Evolutionary conservation across 306 rosid genomes (phyloP), one percentile per base, ranked within the genome.

Genomic region (Malus orientalis): DNA sequence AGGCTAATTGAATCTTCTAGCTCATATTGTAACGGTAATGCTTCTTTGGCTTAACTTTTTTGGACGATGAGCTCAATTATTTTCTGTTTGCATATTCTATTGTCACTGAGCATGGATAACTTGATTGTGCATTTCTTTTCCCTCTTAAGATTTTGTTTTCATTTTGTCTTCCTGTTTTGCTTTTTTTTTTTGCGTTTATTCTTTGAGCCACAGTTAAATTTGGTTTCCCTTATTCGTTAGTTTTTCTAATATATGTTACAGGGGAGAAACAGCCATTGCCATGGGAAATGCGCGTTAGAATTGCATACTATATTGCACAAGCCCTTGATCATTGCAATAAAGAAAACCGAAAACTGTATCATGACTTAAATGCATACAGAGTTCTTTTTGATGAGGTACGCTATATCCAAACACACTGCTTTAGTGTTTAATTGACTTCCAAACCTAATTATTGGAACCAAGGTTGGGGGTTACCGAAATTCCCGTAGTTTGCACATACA

Each of bases 201-300:
- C 33, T 60, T 60, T 3, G 5, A 60, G 16, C 11, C 13, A 12
- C 33, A 11, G 33, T 15, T 60, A 10, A 29, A 22, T 60, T 60
- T 60, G 13, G 3, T 10, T 60, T 11, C 16, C 33, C 66, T 25
- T 60, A 20, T 16, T 54, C 11, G 2, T 54, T 54, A 54, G 1
- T 54, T 54, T 51, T 54, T 54, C 49, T 10, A 44, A 44, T 44
- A 44, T 44, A 44, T 44, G 49, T 11, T 44, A 44, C 4, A 44
- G 49, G 49, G 49, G 96, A 93, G 40, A 93, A 88, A 80, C 90
- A 89, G 82, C 97, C 98, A 51, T 77, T 93, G 76, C 93, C 91
- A 2, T 91, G 98, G 98, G 98, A 91, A 77, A 93, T 91, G 98
- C 96, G 97, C 4, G 85, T 91, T 55, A 81, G 98, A 86, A 93